phyloP scores from a whole-genome alignment of 495 filamentous ascomycete genomes.

The Cercophora sp. region DNA sequence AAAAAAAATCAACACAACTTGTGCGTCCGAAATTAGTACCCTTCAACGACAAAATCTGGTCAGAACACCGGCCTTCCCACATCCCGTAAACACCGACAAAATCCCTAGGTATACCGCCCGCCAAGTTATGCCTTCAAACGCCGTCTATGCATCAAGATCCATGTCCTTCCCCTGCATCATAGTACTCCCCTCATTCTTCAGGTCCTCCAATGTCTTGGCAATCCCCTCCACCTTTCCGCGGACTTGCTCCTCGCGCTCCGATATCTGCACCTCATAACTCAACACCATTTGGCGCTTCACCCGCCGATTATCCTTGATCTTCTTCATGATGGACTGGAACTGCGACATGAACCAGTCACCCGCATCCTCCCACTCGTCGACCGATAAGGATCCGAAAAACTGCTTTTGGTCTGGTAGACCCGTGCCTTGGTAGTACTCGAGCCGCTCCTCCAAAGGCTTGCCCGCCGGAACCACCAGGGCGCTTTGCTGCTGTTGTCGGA shows the following conservation, averaged over 20 bases:
- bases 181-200: conserved; percentile 51
- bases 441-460: conserved; percentile 34
- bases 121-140: background rate
- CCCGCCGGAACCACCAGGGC: conserved; percentile 12
- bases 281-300: conserved; percentile 60
- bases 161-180: conserved; percentile 54
- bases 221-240: conserved; percentile 51
- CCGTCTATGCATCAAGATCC: conserved; percentile 23
- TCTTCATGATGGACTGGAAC: conserved; percentile 59
- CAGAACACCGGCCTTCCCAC: too few species aligned
- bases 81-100: too few species aligned
- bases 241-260: conserved; percentile 48
- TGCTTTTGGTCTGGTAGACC: conserved; percentile 48
- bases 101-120: background rate
- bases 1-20: background rate
- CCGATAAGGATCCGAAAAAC: conserved; percentile 61
- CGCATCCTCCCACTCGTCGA: conserved; percentile 75
- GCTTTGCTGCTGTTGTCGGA: conserved; percentile 17
- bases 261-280: conserved; percentile 65
- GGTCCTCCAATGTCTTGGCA: conserved; percentile 49
- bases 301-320: conserved; percentile 60
- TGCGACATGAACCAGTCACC: conserved; percentile 75
- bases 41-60: background rate
- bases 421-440: conserved; percentile 39
- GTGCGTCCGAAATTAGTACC: too few species aligned